Evolutionary conservation across 116 monocot genomes (phyloP), one percentile per base, ranked within the genome.

Genomic region (Thalassia testudinum): DNA sequence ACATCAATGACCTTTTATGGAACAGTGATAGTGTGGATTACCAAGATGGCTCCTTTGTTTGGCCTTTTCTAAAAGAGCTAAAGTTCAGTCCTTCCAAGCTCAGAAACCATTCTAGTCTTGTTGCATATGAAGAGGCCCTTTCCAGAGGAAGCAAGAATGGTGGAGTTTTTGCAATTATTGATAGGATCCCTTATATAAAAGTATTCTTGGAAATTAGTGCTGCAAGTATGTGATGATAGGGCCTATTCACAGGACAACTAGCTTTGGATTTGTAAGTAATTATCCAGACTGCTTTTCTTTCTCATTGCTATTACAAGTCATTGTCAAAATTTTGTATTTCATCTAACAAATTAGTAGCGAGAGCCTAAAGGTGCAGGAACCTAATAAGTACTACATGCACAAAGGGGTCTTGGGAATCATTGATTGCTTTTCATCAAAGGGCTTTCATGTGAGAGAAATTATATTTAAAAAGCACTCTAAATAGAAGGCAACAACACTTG

Each of bases 261-360:
- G 88, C 7, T 83, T 88, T 56, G 88, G 88, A 17, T 88, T 83
- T 63, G 88, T 86, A 58, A 73, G 86, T 37, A 17, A 20, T 59
- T 59, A 24, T 43, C 24, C 14, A 43, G 21, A 43, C 11, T 58
- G n/a, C n/a, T n/a, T n/a, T n/a, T n/a, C n/a, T n/a, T n/a, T n/a
- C n/a, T n/a, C n/a, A n/a, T n/a, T n/a, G n/a, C n/a, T n/a, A n/a
- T n/a, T n/a, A n/a, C n/a, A n/a, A n/a, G n/a, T n/a, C n/a, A n/a
- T n/a, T n/a, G n/a, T n/a, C n/a, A n/a, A n/a, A n/a, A n/a, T n/a
- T n/a, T n/a, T n/a, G n/a, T n/a, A n/a, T n/a, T n/a, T n/a, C n/a
- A n/a, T n/a, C n/a, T n/a, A n/a, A n/a, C n/a, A n/a, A n/a, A n/a
- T n/a, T n/a, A n/a, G n/a, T n/a, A n/a, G n/a, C n/a, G n/a, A n/a